Percentiles rank a stretch among this genome's conserved stretches.
phyloP scores from a whole-genome alignment of 2,329 filamentous ascomycete species.

The Beauveria varroae region DNA sequence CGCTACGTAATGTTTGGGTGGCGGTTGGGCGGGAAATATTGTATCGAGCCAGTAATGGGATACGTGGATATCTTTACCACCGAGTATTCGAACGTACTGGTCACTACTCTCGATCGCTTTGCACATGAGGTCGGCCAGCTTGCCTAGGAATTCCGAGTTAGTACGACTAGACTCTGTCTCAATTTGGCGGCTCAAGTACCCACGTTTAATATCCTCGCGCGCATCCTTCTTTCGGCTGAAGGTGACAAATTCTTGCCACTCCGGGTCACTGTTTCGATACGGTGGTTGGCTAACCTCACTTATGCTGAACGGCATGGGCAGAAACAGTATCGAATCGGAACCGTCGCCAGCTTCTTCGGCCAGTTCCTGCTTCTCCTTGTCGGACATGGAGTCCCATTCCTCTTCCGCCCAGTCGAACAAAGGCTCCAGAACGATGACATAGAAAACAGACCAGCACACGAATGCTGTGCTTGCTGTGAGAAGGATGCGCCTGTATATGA shows the following conservation, averaged over 20 bases:
- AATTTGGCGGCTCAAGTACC: constrained; percentile 15
- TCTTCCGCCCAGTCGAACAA: constrained; percentile 35
- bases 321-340: constrained; percentile 42
- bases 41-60: constrained; percentile 53
- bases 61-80: constrained; percentile 41
- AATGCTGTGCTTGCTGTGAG: constrained; percentile 27
- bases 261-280: constrained; percentile 51
- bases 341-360: constrained; percentile 35
- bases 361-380: constrained; percentile 35
- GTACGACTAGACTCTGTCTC: background rate
- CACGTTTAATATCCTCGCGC: constrained; percentile 40
- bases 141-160: constrained; percentile 17
- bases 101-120: constrained; percentile 34
- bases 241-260: constrained; percentile 54
- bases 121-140: constrained; percentile 31
- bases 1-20: constrained; percentile 50
- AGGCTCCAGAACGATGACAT: constrained; percentile 37
- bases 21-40: constrained; percentile 50
- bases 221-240: constrained; percentile 46
- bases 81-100: constrained; percentile 31
- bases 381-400: constrained; percentile 33
- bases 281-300: constrained; percentile 38
- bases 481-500: constrained; percentile 15
- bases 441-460: constrained; percentile 36
- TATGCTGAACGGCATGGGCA: constrained; percentile 55